A percentile compares a stretch with the other conserved stretches of the same genome.
Conservation (phyloP, 108 stramenopile genomes). For the Cyclostephanos tholiformis region DNA sequence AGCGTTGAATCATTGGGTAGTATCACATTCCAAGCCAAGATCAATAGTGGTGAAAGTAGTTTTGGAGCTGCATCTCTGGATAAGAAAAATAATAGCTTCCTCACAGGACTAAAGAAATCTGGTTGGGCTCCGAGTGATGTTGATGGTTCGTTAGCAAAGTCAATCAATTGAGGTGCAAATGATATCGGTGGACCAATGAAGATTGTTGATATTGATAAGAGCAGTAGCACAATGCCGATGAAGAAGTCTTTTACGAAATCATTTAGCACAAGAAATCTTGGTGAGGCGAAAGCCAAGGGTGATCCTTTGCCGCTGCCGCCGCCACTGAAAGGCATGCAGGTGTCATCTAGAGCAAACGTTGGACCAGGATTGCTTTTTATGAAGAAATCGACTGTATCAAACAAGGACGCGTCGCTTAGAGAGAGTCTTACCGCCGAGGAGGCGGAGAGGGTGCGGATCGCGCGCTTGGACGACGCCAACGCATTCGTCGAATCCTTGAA, state of each 20-base stretch:
- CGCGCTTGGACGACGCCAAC: not conserved
- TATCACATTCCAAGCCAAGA: not conserved
- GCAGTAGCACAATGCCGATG: too few relatives aligned
- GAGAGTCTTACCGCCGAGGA: too few relatives aligned
- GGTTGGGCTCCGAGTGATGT: too few relatives aligned
- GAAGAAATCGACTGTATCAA: not conserved
- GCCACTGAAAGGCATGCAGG: too few relatives aligned
- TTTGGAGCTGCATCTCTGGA: not conserved
- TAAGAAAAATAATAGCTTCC: not conserved
- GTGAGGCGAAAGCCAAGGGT: not conserved
- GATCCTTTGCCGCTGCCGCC: not conserved
- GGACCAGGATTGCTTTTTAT: not conserved
- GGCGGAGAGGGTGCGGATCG: not conserved
- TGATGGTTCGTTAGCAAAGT: too few relatives aligned
- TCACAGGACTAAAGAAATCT: not conserved
- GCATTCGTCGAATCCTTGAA: not conserved
- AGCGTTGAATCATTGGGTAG: not conserved
- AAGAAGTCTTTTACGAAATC: too few relatives aligned
- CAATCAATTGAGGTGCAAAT: too few relatives aligned
- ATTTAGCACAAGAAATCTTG: not conserved
- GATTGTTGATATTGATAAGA: too few relatives aligned
- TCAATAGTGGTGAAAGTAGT: not conserved
- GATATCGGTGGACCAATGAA: too few relatives aligned
- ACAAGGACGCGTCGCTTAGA: too few relatives aligned
- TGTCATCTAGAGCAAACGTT: not conserved